Percentiles rank a stretch among this genome's conserved stretches.
Conservation (phyloP, 306 rosid genomes). For the Quercus parvula region DNA sequence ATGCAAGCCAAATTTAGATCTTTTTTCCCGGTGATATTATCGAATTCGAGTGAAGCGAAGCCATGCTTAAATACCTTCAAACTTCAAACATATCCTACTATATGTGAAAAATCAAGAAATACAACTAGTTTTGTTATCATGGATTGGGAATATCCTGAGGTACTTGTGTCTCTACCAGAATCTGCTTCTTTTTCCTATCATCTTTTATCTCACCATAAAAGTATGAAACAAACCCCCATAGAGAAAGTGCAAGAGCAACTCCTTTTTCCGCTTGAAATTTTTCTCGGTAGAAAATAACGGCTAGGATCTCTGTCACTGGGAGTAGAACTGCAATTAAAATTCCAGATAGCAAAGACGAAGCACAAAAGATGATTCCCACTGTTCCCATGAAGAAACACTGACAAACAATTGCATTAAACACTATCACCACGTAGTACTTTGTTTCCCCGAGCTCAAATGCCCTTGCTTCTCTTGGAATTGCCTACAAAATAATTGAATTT, state of each 20-base stretch:
- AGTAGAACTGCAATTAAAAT: slow-evolving; percentile 52
- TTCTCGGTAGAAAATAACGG: slow-evolving; percentile 59
- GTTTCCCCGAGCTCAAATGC: slow-evolving; percentile 49
- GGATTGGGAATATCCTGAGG: slow-evolving; percentile 11
- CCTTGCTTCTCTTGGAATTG: slow-evolving; percentile 12
- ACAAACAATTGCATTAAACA: slow-evolving; percentile 52
- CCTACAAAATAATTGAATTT: slow-evolving; percentile 27
- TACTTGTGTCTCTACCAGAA: background rate
- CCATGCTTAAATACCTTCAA: background rate
- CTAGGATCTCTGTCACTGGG: slow-evolving; percentile 58
- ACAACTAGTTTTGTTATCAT: background rate
- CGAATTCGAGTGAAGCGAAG: background rate
- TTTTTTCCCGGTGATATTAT: background rate
- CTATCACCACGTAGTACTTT: slow-evolving; percentile 53
- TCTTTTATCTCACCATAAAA: slow-evolving; percentile 67
- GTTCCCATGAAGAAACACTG: slow-evolving; percentile 76
- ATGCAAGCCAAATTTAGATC: too few species aligned
- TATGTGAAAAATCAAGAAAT: background rate
- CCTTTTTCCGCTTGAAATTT: slow-evolving; percentile 59
- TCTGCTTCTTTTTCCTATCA: slow-evolving; percentile 8
- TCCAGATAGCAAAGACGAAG: slow-evolving; percentile 65
- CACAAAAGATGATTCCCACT: slow-evolving; percentile 66
- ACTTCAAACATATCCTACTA: background rate
- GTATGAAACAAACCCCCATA: slow-evolving; percentile 72
- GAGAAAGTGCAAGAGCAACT: slow-evolving; percentile 52